Evolutionary conservation across 2,329 filamentous ascomycete species (phyloP).

Genomic region (Stachybotrys echinatus): DNA sequence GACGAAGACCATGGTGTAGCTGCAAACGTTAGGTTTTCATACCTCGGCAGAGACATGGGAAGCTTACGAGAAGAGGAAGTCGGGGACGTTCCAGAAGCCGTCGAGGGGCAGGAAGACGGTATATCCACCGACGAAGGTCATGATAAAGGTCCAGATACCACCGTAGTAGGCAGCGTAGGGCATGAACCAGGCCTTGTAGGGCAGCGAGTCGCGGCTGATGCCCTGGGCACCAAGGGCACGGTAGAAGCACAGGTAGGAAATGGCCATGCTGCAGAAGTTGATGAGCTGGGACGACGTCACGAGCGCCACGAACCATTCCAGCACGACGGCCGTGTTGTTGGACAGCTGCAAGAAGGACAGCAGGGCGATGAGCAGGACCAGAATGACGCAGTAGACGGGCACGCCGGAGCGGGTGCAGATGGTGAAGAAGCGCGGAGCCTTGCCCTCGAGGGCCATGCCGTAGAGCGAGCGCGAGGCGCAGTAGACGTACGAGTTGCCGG

Average conservation of each 20-base stretch:
- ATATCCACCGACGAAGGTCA: constrained; percentile 73
- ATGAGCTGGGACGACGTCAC: constrained; percentile 71
- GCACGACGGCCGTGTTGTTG: constrained; percentile 57
- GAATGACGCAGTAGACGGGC: constrained; percentile 65
- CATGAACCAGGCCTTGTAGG: constrained; percentile 64
- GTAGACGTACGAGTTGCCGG: constrained; percentile 61
- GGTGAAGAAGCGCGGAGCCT: constrained; percentile 56
- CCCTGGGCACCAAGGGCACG: constrained; percentile 66
- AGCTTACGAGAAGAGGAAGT: constrained; percentile 66
- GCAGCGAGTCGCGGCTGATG: constrained; percentile 60
- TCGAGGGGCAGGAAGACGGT: constrained; percentile 62
- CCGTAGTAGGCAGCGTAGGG: constrained; percentile 68
- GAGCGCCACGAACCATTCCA: constrained; percentile 66
- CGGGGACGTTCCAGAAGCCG: constrained; percentile 59
- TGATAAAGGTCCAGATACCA: constrained; percentile 57
- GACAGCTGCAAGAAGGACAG: constrained; percentile 71
- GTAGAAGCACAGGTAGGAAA: constrained; percentile 68
- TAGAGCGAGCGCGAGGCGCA: constrained; percentile 65
- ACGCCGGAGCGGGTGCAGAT: constrained; percentile 61
- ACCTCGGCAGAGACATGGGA: too few relatives aligned
- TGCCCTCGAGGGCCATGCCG: constrained; percentile 62
- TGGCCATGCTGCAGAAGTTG: constrained; percentile 64
- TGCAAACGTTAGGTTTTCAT: constrained; percentile 11
- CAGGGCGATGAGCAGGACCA: constrained; percentile 63
- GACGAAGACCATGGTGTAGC: constrained; percentile 67